A percentile compares a stretch with the other conserved stretches of the same genome.
Conservation (phyloP, 2,329 filamentous ascomycete genomes). For the Aspergillus quadrilineatus region DNA sequence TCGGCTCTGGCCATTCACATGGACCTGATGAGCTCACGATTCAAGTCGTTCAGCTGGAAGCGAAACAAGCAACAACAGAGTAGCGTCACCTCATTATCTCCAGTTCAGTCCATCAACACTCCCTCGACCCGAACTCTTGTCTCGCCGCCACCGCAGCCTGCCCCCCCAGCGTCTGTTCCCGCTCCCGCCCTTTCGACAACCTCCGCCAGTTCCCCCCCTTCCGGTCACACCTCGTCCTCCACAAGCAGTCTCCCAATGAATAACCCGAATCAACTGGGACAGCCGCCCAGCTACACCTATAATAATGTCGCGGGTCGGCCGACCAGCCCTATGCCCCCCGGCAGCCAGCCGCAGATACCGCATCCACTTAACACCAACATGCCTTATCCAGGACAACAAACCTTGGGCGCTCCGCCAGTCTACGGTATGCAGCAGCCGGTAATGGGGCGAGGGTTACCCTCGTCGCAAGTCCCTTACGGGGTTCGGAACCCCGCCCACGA, state of each 20-base stretch:
- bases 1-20: slow-evolving; percentile 33
- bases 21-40: slow-evolving; percentile 54
- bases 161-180: slow-evolving; percentile 25
- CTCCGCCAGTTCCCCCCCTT: slow-evolving; percentile 37
- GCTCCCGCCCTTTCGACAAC: slow-evolving; percentile 35
- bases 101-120: slow-evolving; percentile 22
- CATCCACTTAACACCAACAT: slow-evolving; percentile 56
- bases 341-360: slow-evolving; percentile 35
- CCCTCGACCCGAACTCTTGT: slow-evolving; percentile 17
- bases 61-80: slow-evolving; percentile 49
- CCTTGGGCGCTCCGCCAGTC: slow-evolving; percentile 44
- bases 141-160: slow-evolving; percentile 6
- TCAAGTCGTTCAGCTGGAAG: slow-evolving; percentile 52
- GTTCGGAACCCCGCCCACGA: slow-evolving; percentile 53
- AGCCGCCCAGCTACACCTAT: slow-evolving; percentile 65
- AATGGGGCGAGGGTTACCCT: slow-evolving; percentile 28
- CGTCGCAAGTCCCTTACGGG: slow-evolving; percentile 26
- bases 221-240: slow-evolving; percentile 46
- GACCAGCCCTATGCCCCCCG: slow-evolving; percentile 53
- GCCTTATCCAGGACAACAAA: slow-evolving; percentile 48
- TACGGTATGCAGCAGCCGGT: slow-evolving; percentile 43
- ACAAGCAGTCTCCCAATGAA: slow-evolving; percentile 59
- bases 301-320: slow-evolving; percentile 50
- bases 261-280: slow-evolving; percentile 54
- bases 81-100: slow-evolving; percentile 3